These are phyloP conservation scores for Mimosa bimucronata DNA, from an alignment of 306 rosid species.

Conservation along the genomic window DNA sequence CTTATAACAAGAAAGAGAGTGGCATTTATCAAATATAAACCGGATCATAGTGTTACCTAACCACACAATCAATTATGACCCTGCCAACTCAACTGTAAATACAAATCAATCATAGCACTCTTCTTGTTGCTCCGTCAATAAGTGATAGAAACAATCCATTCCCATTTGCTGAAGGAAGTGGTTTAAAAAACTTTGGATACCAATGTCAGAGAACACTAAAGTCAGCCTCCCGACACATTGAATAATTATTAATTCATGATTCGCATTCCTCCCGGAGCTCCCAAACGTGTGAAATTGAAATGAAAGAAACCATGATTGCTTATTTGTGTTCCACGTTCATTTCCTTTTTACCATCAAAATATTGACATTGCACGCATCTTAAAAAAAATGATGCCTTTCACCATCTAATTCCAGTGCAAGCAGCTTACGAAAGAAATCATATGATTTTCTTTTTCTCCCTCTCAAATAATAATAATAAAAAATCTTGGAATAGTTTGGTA, in stretches of 20 bases:
- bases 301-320: slow-evolving; percentile 15
- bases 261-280: not conserved
- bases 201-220: slow-evolving; percentile 22
- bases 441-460: not conserved
- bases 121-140: not conserved
- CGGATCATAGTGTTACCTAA: slow-evolving; percentile 19
- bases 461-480: not conserved
- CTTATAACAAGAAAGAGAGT: too few relatives aligned
- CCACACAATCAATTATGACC: slow-evolving; percentile 38
- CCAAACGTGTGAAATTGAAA: not conserved
- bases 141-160: slow-evolving; percentile 2
- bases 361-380: not conserved
- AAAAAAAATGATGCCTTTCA: not conserved
- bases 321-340: not conserved
- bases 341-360: not conserved
- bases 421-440: not conserved
- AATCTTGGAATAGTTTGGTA: not conserved
- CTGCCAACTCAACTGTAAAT: slow-evolving; percentile 46
- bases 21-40: not conserved
- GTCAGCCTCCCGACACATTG: slow-evolving; percentile 21
- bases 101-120: not conserved
- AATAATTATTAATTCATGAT: slow-evolving; percentile 23
- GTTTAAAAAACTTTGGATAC: slow-evolving; percentile 17
- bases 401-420: not conserved
- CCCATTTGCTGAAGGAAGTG: slow-evolving; percentile 8